Evolutionary conservation across 164 flowering plant species (phyloP), one percentile per base, ranked within the genome.

Genomic region (Chloranthus sessilifolius): DNA sequence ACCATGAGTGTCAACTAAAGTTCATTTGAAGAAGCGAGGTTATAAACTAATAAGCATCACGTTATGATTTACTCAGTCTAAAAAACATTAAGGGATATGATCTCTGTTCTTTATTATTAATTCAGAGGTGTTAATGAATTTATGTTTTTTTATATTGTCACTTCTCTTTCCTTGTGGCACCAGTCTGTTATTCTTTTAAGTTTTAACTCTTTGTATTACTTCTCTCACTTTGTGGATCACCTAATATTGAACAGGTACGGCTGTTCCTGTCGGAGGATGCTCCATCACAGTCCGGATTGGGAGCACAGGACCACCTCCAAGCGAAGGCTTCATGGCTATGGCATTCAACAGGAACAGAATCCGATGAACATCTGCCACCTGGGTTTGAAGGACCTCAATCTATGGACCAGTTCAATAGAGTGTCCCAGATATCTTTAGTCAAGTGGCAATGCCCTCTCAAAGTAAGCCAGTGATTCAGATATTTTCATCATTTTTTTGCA

Each of bases 291-390:
- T 82, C 87, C 55, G 84, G 96, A 48, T 44, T 63, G 33, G 78
- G 67, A 64, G 60, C 70, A 64, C 95, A 92, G 72, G 96, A 88
- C 59, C 80, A 85, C 68, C 91, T 88, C 42, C 96, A 88, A 64
- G 87, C 86, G 53, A 91, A 91, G 68, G 28, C 80, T 37, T 76
- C 81, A 55, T 75, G 76, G 75, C 29, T 62, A 12, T 68, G 63
- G 58, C 85, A 80, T 63, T 54, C 80, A 41, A 48, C 56, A 52
- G 84, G 73, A 19, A 40, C 30, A 8, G 70, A 66, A 20, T 43
- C 66, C 12, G 96, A 85, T 47, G 95, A 83, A 23, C 49, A 59
- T 53, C 63, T 84, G 36, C 98, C 98, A 8, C 98, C 95, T 48
- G 98, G 96, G 7, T 92, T 92, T 75, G 94, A 86, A 66, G 85